Evolutionary conservation across 2,329 filamentous ascomycete genomes (phyloP), one percentile per base, ranked within the genome.

Genomic region (Scytalidium lignicola): DNA sequence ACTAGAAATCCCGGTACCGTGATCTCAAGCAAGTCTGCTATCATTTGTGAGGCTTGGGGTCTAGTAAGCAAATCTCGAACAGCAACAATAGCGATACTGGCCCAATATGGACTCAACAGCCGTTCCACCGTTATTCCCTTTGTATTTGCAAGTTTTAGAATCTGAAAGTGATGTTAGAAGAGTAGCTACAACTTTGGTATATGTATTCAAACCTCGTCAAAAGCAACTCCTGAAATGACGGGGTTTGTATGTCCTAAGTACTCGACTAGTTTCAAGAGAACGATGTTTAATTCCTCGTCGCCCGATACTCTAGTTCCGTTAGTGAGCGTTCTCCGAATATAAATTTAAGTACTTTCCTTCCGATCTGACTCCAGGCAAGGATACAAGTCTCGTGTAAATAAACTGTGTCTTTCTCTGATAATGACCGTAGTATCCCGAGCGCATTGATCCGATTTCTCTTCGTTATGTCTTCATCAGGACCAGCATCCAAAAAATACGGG

Each of bases 71-170:
- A 77, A 58, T 96, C 89, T 64, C 90, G 92, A 22, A 93, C 85
- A 2, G 89, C 84, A 44, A 85, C 79, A 51, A 92, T 86, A 0
- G 90, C 91, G 41, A 99, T 74, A 23, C 80, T 92, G 56, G 83
- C 82, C 91, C 92, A 97, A 65, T 90, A 97, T 1, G 92, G 90
- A 48, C 85, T 82, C 49, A 97, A 85, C 0, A 99, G 72, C 15
- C 83, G 80, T 22, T 78, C 75, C 2, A 85, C 78, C 1, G 81
- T 85, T 32, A 80, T 74, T 2, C 75, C 74, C 39, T 83, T 78
- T 43, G 75, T 72, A 46, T 85, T 78, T 1, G 90, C 86, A 44
- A 97, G 74, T 52, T 82, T 83, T 18, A 86, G 74, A 37, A 96
- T 71, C 76, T 83, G 37, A n/a, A 37, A 21, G 19, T 20, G n/a